Evolutionary conservation across 73 alveolate species (phyloP).

Genomic region (Tetrahymena borealis): DNA sequence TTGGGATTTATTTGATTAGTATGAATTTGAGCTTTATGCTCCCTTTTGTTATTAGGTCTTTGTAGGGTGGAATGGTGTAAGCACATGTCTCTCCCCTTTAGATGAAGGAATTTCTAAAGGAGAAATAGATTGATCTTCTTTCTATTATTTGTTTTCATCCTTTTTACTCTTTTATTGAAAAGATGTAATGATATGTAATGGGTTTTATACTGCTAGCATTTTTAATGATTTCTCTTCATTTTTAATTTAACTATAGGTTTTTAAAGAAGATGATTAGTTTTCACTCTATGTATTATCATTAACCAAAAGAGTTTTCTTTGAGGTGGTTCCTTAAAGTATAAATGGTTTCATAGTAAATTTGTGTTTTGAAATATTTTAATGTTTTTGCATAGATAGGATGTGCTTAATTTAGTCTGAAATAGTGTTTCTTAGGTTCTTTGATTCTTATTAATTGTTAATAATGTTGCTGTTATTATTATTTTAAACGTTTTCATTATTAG

Average conservation of each 20-base stretch:
- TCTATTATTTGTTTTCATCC: not conserved
- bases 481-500: not conserved
- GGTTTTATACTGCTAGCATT: no score
- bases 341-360: not conserved
- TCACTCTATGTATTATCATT: not conserved
- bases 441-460: not conserved
- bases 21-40: not conserved
- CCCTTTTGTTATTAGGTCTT: not conserved
- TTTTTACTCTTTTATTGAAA: not conserved
- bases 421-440: not conserved
- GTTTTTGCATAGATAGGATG: not conserved
- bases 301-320: not conserved
- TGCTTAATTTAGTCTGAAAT: not conserved
- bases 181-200: not conserved
- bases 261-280: not conserved
- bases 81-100: not conserved
- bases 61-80: not conserved
- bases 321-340: not conserved
- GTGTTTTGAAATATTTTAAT: not conserved
- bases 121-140: not conserved
- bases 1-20: not conserved
- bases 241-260: no score
- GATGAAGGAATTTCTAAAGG: not conserved
- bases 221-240: no score
- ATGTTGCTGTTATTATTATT: not conserved